These are phyloP conservation scores for Blastocystis sp. DNA, from an alignment of 352 stramenopile species.

Conservation along the genomic window DNA sequence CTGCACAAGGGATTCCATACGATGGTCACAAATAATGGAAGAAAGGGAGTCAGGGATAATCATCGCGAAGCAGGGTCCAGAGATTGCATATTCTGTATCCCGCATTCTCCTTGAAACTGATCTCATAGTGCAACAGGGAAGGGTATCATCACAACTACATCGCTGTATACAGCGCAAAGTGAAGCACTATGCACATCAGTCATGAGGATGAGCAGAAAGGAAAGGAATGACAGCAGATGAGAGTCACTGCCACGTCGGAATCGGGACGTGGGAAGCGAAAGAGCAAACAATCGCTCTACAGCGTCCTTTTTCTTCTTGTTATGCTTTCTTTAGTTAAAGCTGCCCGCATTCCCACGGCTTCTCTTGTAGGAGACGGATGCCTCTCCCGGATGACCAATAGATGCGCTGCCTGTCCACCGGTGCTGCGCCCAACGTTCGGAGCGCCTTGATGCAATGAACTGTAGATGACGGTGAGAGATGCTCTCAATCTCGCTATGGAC, in stretches of 20 bases:
- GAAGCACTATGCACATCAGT: too few species aligned
- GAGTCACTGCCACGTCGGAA: background rate
- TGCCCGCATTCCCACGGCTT: conserved; percentile 12
- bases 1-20: background rate
- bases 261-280: background rate
- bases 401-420: conserved; percentile 29
- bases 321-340: conserved; percentile 17
- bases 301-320: background rate
- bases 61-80: background rate
- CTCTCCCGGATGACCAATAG: conserved; percentile 7
- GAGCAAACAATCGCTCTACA: background rate
- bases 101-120: too few species aligned
- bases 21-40: background rate
- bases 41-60: background rate
- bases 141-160: too few species aligned
- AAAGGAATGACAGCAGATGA: background rate
- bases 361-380: background rate
- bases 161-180: too few species aligned
- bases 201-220: too few species aligned
- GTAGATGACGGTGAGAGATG: conserved; percentile 92
- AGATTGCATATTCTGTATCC: too few species aligned
- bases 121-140: too few species aligned
- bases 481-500: conserved; percentile 94
- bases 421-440: background rate
- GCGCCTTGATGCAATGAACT: too few species aligned